Evolutionary conservation across 1,284 basidiomycete genomes (phyloP), one percentile per base, ranked within the genome.

Genomic region (Ceratobasidium sp.): DNA sequence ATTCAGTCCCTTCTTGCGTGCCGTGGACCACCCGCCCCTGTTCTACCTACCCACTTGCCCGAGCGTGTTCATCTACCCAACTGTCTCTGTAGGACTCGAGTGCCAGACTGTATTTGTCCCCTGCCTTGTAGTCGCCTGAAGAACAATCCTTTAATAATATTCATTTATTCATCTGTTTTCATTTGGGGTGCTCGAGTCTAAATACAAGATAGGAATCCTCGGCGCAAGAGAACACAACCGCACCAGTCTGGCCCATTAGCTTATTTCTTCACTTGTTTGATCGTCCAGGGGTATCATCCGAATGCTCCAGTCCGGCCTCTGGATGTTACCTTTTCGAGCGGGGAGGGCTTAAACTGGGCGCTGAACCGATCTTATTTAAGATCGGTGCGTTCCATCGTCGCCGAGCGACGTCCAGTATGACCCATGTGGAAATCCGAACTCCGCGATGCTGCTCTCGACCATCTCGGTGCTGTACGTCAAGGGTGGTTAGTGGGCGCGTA

Each of bases 371-470:
- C 41, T n/a, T 41, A 22, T 22, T 60, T 24, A 41, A 22, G 22
- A 45, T 62, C 31, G 41, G 41, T 24, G 60, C 29, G 60, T 41
- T 36, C 44, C 41, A 65, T 50, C 48, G 24, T 44, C 45, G 51
- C 65, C 65, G 65, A 67, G 65, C 65, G 65, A 67, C 50, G 41
- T 24, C 92, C 92, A 93, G 80, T 93, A 93, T 7, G 87, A 86
- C 2, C 92, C 92, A 79, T 88, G 84, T 5, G 92, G 92, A 87
- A 88, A 93, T 82, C 92, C 90, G 78, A 86, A 93, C 80, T 92
- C 88, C 5, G 86, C 88, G 76, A 93, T 91, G 79, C 91, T 92
- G 65, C 85, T 80, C 80, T 88, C 86, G 79, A 88, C 84, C 88
- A 93, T 93, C 83, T 94, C 91, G 80, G 93, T 93, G 78, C 92